Evolutionary conservation across 805 yeast genomes (phyloP).

Genomic region (Sugiyamaella chiloensis): DNA sequence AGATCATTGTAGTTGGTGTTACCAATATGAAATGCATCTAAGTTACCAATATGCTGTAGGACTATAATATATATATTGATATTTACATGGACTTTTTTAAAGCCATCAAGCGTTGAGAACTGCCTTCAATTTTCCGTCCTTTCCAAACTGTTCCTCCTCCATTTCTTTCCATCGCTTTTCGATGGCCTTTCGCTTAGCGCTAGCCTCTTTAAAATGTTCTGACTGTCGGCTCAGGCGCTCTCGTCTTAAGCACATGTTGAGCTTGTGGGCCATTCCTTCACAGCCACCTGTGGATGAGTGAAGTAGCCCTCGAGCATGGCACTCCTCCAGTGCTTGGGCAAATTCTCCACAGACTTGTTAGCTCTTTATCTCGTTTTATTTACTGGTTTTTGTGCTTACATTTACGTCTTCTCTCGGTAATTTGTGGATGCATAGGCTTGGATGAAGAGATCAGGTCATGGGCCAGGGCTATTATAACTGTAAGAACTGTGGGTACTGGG

Average conservation of each 20-base stretch:
- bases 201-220: constrained; percentile 45
- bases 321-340: constrained; percentile 84
- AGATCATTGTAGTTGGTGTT: too few species aligned
- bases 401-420: constrained; percentile 47
- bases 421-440: constrained; percentile 59
- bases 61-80: too few species aligned
- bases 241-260: constrained; percentile 73
- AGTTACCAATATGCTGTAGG: too few species aligned
- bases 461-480: too few species aligned
- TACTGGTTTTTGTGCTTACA: constrained; percentile 30
- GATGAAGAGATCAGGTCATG: not conserved
- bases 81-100: too few species aligned
- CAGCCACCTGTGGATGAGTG: constrained; percentile 78
- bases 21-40: too few species aligned
- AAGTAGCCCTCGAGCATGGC: constrained; percentile 66
- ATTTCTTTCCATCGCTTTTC: constrained; percentile 56
- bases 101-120: constrained; percentile 8
- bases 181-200: constrained; percentile 52
- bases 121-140: constrained; percentile 53
- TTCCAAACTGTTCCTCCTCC: constrained; percentile 79
- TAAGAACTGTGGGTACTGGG: too few species aligned
- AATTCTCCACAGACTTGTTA: constrained; percentile 68
- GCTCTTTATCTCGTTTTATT: not conserved
- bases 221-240: constrained; percentile 65
- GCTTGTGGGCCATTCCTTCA: constrained; percentile 76